Evolutionary conservation across 1,284 basidiomycete genomes (phyloP).

Genomic region (Athelia psychrophila): DNA sequence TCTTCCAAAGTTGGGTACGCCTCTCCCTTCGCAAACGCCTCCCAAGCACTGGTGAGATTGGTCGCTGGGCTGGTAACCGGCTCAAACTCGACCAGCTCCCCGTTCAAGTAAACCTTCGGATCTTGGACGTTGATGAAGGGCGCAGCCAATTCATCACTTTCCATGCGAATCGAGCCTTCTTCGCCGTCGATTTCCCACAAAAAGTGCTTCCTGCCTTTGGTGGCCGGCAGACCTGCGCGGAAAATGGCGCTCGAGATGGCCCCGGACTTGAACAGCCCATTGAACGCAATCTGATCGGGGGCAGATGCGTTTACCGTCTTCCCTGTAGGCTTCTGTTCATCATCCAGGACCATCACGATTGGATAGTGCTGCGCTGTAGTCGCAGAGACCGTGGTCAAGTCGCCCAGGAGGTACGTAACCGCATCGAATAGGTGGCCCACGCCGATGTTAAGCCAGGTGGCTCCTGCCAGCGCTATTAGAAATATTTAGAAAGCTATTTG

Average conservation of each 20-base stretch:
- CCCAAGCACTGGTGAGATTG: slow-evolving; percentile 18
- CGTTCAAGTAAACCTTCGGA: slow-evolving; percentile 24
- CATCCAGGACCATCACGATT: slow-evolving; percentile 21
- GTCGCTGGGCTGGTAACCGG: slow-evolving; percentile 8
- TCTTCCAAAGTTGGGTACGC: slow-evolving; percentile 30
- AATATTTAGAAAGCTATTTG: not conserved
- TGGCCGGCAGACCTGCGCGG: slow-evolving; percentile 21
- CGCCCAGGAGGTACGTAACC: slow-evolving; percentile 19
- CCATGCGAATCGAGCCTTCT: slow-evolving; percentile 27
- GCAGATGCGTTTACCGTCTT: slow-evolving; percentile 14
- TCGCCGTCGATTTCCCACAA: slow-evolving; percentile 37
- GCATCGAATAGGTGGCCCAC: not conserved
- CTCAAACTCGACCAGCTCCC: slow-evolving; percentile 20
- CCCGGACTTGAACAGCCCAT: slow-evolving; percentile 25
- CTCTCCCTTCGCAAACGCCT: slow-evolving; percentile 22
- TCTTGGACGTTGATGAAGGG: slow-evolving; percentile 16
- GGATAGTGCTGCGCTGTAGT: slow-evolving; percentile 23
- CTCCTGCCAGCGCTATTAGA: not conserved
- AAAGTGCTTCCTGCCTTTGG: slow-evolving; percentile 20
- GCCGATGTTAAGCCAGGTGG: not conserved
- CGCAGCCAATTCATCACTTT: slow-evolving; percentile 12
- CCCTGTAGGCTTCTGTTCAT: slow-evolving; percentile 20
- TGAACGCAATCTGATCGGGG: slow-evolving; percentile 26
- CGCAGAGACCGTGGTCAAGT: slow-evolving; percentile 27
- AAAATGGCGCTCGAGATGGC: slow-evolving; percentile 24